Evolutionary conservation across 108 stramenopile species (phyloP).

Genomic region (Phaeodactylum tricornutum): DNA sequence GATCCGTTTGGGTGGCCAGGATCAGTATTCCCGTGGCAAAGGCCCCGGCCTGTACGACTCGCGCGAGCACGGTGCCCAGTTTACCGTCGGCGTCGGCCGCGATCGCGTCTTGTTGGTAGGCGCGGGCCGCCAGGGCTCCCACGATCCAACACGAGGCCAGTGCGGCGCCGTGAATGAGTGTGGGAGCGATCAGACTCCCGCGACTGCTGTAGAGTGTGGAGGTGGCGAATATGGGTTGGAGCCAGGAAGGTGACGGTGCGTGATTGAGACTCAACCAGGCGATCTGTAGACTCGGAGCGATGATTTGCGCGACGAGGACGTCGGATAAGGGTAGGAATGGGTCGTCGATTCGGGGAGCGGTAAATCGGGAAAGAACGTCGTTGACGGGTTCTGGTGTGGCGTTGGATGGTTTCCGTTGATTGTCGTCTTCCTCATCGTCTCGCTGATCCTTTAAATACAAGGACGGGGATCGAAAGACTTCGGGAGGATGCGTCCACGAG

Average conservation of each 20-base stretch:
- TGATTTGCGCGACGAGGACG: constrained; percentile 49
- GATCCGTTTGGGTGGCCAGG: constrained; percentile 60
- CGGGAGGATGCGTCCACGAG: no score
- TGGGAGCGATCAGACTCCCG: constrained; percentile 66
- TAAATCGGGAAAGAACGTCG: constrained; percentile 34
- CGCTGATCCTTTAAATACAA: neutral
- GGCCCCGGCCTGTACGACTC: constrained; percentile 56
- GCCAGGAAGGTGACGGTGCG: constrained; percentile 68
- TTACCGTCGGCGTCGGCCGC: neutral
- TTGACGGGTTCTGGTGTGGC: neutral
- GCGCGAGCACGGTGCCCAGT: constrained; percentile 13
- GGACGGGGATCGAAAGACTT: no score
- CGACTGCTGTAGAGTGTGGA: constrained; percentile 15
- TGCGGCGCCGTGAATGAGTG: constrained; percentile 69
- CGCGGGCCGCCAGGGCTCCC: constrained; percentile 58
- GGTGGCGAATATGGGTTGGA: constrained; percentile 36
- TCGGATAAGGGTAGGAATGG: constrained; percentile 60
- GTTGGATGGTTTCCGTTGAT: neutral
- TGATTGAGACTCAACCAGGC: constrained; percentile 31
- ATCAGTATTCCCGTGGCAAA: constrained; percentile 69
- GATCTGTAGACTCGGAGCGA: constrained; percentile 60
- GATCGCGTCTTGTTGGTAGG: constrained; percentile 50
- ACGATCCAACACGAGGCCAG: constrained; percentile 63
- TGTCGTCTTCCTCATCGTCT: neutral
- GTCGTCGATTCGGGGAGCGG: constrained; percentile 63